Evolutionary conservation across 2,329 filamentous ascomycete species (phyloP), one percentile per base, ranked within the genome.

Genomic region (Fusarium piperis): DNA sequence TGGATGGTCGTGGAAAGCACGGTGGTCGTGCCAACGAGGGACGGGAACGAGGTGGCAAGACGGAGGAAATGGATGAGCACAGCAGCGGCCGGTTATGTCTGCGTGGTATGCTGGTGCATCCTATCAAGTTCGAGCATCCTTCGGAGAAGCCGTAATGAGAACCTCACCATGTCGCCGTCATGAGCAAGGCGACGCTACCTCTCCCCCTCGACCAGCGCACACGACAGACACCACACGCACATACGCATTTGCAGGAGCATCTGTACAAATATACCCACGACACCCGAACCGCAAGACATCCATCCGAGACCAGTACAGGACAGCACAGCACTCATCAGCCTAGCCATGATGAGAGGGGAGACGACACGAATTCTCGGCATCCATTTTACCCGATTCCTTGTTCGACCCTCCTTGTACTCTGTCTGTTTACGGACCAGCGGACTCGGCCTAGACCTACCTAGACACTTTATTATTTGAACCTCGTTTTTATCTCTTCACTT

Each of bases 91-190:
- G 93, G 56, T 90, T 96, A 87, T 97, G 94, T 81, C 82, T 96
- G 76, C 90, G 92, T 53, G 93, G 91, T 70, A 93, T 95, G 88
- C 82, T 96, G 72, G 81, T 96, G 72, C 94, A 97, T 85, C 94
- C 94, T 1, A 90, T 96, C 75, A 97, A 97, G 83, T 86, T 83
- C 79, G 88, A 90, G 78, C 83, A 85, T 70, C 86, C 86, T 23
- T 79, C 78, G n/a, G 85, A 88, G 68, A 74, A 77, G 72, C 71
- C 69, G 33, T 76, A 71, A 70, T 41, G 30, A 39, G 51, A 39
- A 33, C 20, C 52, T 62, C 52, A 46, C 46, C 61, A 57, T 72
- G 67, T 72, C 70, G 74, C 74, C 74, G 73, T 70, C 63, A 76
- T 76, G 74, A 76, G 72, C 74, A 74, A 76, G 74, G 74, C 74